These are phyloP conservation scores for Aspergillus sp. DNA, from an alignment of 2,329 filamentous ascomycete genomes.

Conservation along the genomic window DNA sequence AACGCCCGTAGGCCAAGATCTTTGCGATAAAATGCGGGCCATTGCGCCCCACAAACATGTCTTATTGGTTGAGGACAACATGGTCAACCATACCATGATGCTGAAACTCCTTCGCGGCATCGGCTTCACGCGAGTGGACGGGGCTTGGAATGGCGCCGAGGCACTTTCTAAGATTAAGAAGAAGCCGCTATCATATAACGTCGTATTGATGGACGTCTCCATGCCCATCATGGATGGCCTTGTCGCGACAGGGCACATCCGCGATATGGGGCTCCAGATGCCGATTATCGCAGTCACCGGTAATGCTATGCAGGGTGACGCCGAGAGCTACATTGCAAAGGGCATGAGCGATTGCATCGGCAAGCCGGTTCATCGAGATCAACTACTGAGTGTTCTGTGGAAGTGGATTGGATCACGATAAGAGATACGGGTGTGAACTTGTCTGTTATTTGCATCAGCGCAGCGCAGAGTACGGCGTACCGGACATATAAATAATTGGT, in stretches of 20 bases:
- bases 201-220: slow-evolving; percentile 51
- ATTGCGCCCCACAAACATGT: slow-evolving; percentile 46
- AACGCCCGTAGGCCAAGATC: slow-evolving; percentile 20
- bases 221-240: slow-evolving; percentile 53
- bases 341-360: slow-evolving; percentile 60
- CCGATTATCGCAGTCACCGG: slow-evolving; percentile 61
- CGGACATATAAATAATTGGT: too few relatives aligned
- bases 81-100: slow-evolving; percentile 47
- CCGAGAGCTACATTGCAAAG: slow-evolving; percentile 54
- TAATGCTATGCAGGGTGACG: slow-evolving; percentile 58
- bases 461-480: too few relatives aligned
- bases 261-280: slow-evolving; percentile 39
- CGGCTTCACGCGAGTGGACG: slow-evolving; percentile 45
- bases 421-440: too few relatives aligned
- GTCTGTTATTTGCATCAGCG: too few relatives aligned
- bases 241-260: slow-evolving; percentile 47
- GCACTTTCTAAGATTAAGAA: slow-evolving; percentile 46
- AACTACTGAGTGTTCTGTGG: slow-evolving; percentile 48
- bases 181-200: slow-evolving; percentile 45
- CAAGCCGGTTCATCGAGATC: slow-evolving; percentile 56
- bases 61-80: slow-evolving; percentile 47
- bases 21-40: slow-evolving; percentile 34
- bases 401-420: slow-evolving; percentile 34
- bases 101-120: slow-evolving; percentile 40
- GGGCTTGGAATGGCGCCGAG: slow-evolving; percentile 48